phyloP scores from a whole-genome alignment of 345 rosid genomes.

The Corymbia maculata region DNA sequence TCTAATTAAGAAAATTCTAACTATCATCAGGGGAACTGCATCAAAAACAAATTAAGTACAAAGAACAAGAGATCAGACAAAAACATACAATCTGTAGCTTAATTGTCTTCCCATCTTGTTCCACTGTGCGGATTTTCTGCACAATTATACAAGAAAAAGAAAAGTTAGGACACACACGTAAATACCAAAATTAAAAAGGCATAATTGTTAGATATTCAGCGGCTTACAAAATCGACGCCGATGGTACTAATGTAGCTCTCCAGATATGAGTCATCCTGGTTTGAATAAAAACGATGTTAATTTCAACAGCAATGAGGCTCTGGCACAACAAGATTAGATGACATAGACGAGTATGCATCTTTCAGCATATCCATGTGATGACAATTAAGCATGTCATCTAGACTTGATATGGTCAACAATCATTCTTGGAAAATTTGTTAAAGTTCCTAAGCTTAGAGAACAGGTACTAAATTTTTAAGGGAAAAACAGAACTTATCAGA shows the following conservation, averaged over 20 bases:
- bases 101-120: slow-evolving; percentile 83
- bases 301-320: background rate
- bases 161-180: background rate
- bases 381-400: background rate
- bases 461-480: background rate
- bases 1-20: background rate
- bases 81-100: slow-evolving; percentile 70
- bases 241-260: slow-evolving; percentile 93
- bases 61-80: background rate
- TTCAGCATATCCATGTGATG: background rate
- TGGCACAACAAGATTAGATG: background rate
- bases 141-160: background rate
- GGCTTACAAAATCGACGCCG: slow-evolving; percentile 88
- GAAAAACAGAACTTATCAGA: background rate
- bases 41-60: background rate
- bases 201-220: background rate
- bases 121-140: slow-evolving; percentile 86
- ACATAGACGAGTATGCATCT: background rate
- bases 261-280: slow-evolving; percentile 87
- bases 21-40: background rate
- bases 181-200: background rate
- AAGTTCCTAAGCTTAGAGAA: background rate
- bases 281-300: background rate
- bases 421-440: background rate
- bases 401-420: background rate